These are phyloP conservation scores for Clarireedia homoeocarpa DNA, from an alignment of 2,329 filamentous ascomycete species.

Conservation along the genomic window DNA sequence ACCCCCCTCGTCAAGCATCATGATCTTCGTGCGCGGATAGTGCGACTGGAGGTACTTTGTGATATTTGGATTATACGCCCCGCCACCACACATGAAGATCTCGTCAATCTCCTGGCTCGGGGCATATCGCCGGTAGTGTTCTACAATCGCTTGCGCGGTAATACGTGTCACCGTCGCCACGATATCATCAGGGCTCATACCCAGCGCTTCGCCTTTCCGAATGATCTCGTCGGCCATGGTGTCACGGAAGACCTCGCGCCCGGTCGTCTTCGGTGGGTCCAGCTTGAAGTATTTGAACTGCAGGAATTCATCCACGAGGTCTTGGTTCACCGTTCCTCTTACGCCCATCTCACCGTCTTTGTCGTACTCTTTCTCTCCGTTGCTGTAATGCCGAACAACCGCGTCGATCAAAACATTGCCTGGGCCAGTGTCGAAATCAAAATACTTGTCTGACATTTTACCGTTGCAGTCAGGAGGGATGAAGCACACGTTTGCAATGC, in stretches of 20 bases:
- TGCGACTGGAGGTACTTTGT: conserved; percentile 40
- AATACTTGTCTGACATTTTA: conserved; percentile 31
- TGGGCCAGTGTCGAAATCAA: conserved; percentile 48
- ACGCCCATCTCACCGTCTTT: conserved; percentile 41
- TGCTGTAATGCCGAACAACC: conserved; percentile 33
- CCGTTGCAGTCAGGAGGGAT: conserved; percentile 41
- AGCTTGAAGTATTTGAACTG: conserved; percentile 41
- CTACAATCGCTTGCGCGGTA: conserved; percentile 49
- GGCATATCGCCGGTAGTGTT: conserved; percentile 40
- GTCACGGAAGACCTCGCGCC: conserved; percentile 51
- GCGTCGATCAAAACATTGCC: conserved; percentile 51
- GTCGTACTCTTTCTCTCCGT: no score
- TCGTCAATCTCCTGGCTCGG: conserved; percentile 42
- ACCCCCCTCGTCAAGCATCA: conserved; percentile 49
- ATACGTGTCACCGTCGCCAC: conserved; percentile 53
- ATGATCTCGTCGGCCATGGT: conserved; percentile 46
- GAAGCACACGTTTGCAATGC: conserved; percentile 54
- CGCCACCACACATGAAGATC: conserved; percentile 54
- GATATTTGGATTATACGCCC: conserved; percentile 51
- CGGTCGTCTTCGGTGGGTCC: conserved; percentile 44
- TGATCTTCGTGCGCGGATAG: conserved; percentile 41
- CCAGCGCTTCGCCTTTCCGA: conserved; percentile 35
- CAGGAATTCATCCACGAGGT: conserved; percentile 45
- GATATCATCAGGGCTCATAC: conserved; percentile 42
- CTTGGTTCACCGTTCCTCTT: conserved; percentile 41